These are phyloP conservation scores for Tolypocladium capitatum DNA, from an alignment of 2,329 filamentous ascomycete genomes.

Conservation along the genomic window DNA sequence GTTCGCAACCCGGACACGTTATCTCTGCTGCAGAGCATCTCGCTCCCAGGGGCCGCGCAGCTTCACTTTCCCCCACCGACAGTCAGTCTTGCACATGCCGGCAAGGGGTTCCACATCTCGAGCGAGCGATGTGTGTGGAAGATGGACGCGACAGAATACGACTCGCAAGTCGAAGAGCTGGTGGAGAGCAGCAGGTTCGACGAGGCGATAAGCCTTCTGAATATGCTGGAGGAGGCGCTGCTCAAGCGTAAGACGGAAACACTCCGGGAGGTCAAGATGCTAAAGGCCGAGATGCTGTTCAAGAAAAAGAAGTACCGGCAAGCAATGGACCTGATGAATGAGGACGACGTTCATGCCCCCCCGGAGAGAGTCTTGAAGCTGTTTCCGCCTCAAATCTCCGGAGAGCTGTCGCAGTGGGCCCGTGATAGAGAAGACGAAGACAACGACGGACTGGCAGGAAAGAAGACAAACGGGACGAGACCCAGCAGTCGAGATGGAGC, in stretches of 20 bases:
- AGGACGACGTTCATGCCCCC: conserved; percentile 74
- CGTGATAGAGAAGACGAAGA: conserved; percentile 27
- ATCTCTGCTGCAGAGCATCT: conserved; percentile 75
- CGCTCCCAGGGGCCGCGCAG: conserved; percentile 67
- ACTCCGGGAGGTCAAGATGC: conserved; percentile 75
- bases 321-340: conserved; percentile 76
- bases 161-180: conserved; percentile 74
- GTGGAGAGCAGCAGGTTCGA: conserved; percentile 64
- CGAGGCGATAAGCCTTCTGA: conserved; percentile 79
- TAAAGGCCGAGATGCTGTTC: conserved; percentile 80
- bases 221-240: conserved; percentile 85
- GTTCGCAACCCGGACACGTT: conserved; percentile 87
- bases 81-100: conserved; percentile 86
- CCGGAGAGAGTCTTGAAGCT: conserved; percentile 77
- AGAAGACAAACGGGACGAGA: conserved; percentile 14
- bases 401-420: conserved; percentile 53
- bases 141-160: conserved; percentile 87
- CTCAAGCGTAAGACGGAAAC: conserved; percentile 70
- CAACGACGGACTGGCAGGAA: conserved; percentile 22
- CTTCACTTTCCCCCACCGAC: conserved; percentile 88
- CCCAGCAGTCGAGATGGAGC: conserved; percentile 13
- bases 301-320: conserved; percentile 69
- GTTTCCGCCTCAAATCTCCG: conserved; percentile 74
- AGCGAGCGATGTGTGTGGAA: conserved; percentile 91
- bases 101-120: conserved; percentile 86